Conservation (phyloP, 2,329 filamentous ascomycete genomes). For the Pseudocercospora ulei region DNA sequence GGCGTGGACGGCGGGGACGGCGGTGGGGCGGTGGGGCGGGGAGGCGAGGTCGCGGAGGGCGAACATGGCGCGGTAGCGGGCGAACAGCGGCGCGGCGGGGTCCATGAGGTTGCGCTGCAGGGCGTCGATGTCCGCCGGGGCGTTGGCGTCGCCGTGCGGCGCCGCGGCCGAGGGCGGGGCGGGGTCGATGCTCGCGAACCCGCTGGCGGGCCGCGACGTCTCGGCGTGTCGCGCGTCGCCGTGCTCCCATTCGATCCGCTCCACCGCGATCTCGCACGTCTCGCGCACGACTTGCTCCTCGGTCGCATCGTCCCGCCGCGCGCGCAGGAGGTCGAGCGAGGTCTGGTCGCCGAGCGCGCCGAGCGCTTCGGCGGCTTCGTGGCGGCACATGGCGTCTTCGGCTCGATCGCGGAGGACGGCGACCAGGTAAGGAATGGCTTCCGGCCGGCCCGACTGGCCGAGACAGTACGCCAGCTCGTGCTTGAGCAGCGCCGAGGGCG, state of each 20-base stretch:
- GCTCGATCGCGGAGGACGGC: conserved; percentile 62
- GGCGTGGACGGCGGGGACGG: conserved; percentile 73
- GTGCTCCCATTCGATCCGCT: conserved; percentile 87
- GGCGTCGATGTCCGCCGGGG: conserved; percentile 57
- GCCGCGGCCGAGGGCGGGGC: conserved; percentile 81
- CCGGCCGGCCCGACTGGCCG: conserved; percentile 73
- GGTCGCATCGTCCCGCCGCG: conserved; percentile 61
- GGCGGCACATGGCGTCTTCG: conserved; percentile 92
- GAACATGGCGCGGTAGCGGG: conserved; percentile 96
- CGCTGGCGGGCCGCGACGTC: conserved; percentile 60
- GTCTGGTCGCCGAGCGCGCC: conserved; percentile 70
- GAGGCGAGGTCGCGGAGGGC: conserved; percentile 88
- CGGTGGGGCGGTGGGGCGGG: conserved; percentile 80
- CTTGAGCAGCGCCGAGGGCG: conserved; percentile 81
- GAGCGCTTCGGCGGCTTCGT: conserved; percentile 91
- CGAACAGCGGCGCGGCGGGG: conserved; percentile 68
- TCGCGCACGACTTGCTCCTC: conserved; percentile 79
- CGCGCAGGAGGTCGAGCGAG: conserved; percentile 63
- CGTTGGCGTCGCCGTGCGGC: conserved; percentile 47
- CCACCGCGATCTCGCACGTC: conserved; percentile 94
- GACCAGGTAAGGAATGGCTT: conserved; percentile 62
- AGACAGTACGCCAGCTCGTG: conserved; percentile 96
- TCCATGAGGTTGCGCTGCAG: conserved; percentile 72
- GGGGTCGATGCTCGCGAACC: conserved; percentile 91
- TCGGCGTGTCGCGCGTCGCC: conserved; percentile 61